Evolutionary conservation across 2,329 filamentous ascomycete species (phyloP), one percentile per base, ranked within the genome.

Genomic region (Pseudogymnoascus sp.): DNA sequence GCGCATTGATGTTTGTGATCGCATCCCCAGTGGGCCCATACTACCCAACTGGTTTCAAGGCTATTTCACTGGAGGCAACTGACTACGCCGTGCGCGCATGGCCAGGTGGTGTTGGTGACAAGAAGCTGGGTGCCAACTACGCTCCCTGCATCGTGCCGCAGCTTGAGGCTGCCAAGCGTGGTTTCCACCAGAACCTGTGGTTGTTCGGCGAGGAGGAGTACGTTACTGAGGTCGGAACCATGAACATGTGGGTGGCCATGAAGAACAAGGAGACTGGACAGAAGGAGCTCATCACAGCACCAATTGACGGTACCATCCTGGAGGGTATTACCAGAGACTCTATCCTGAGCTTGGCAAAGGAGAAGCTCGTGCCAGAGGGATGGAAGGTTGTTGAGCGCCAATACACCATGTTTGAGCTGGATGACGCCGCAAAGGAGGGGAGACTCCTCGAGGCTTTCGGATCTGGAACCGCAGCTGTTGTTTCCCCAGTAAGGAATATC

Each of bases 121-220:
- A 95, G 86, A 99, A 99, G 81, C 87, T 99, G 36, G 95, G 95
- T 66, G 95, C 93, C 73, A 99, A 99, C 84, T 99, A 99, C 76
- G 95, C 95, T n/a, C 95, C 95, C 5, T 97, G 95, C 80, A 93
- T 99, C 72, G 81, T 97, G n/a, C 95, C 95, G 16, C 95, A 99
- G 79, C 85, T 95, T 71, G 86, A 96, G 78, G 95, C 95, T 44
- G 91, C 92, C 53, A 89, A 87, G 76, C 86, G 92, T 63, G 95
- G 95, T 21, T 96, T 93, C 83, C 93, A 97, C 79, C 95, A 99
- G 81, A 99, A 97, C 78, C 83, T 99, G 62, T 99, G 95, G 95
- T 81, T 99, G 34, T 99, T 97, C 74, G 93, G 93, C 46, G 88
- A 96, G 73, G 91, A 97, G 77, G 91, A 97, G 76, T 96, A 89